Evolutionary conservation across 2,329 filamentous ascomycete species (phyloP), one percentile per base, ranked within the genome.

Genomic region (Corniculantispora saksenae): DNA sequence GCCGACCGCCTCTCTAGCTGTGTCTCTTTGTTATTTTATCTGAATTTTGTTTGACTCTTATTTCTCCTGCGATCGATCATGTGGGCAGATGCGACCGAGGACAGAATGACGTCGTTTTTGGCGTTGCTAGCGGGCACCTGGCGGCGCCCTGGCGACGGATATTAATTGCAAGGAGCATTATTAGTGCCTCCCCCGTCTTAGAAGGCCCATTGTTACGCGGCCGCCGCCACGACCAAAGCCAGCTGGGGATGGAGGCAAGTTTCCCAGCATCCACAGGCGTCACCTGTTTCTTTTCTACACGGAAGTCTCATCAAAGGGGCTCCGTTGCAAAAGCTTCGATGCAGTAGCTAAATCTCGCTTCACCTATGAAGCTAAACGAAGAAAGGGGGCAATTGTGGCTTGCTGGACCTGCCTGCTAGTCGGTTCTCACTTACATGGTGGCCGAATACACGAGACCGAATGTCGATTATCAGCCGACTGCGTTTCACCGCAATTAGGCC

Each of bases 101-200:
- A 61, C 48, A 54, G 35, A 61, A 50, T 56, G 51, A 56, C 51
- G 61, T 63, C 50, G 50, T 21, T 9, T 21, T 19, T 10, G 38
- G 2, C 13, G 13, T 15, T 47, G 43, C n/a, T 21, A 6, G 43
- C 43, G 15, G n/a, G n/a, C n/a, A n/a, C n/a, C n/a, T n/a, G n/a
- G n/a, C 45, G 17, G 45, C 45, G n/a, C 38, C 51, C 51, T 56
- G 51, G 27, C 61, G 40, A 63, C 51, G 61, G 61, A n/a, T 63
- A 57, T 57, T 63, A 63, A 56, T 63, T 63, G 29, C 40, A 48
- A 63, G 43, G 51, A 63, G 47, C 21, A 53, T 2, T n/a, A 13
- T 48, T 48, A 48, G 43, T 40, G 56, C 40, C 13, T 59, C 50
- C 7, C 25, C 35, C 35, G 38, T 40, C n/a, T 9, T 58, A 15